These are phyloP conservation scores for Diaporthe velutina DNA, from an alignment of 2,329 filamentous ascomycete species.

Conservation along the genomic window DNA sequence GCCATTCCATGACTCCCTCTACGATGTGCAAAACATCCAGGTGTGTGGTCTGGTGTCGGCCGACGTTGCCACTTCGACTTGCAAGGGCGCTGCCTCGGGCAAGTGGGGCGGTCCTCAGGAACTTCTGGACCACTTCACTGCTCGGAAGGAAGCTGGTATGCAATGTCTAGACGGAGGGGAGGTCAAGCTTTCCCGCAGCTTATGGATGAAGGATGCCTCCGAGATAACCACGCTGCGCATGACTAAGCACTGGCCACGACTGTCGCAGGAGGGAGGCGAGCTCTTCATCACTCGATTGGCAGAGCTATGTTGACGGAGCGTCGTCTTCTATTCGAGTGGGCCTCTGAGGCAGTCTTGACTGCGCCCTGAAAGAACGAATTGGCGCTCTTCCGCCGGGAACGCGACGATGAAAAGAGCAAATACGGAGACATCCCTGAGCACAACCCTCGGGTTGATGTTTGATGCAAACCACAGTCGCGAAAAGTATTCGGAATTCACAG, in stretches of 20 bases:
- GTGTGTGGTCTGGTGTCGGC: background rate
- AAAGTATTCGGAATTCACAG: background rate
- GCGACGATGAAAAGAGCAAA: background rate
- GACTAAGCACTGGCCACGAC: background rate
- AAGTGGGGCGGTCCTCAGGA: background rate
- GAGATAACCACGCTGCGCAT: background rate
- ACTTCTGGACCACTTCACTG: background rate
- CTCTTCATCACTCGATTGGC: background rate
- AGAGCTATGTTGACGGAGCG: background rate
- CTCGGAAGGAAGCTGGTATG: background rate
- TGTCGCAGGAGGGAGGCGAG: background rate
- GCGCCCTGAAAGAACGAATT: background rate
- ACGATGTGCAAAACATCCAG: background rate
- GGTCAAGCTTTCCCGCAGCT: fast-evolving
- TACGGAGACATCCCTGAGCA: background rate
- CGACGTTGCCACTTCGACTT: background rate
- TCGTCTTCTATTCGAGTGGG: background rate
- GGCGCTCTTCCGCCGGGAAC: background rate
- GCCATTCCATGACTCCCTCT: background rate
- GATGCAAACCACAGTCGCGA: background rate
- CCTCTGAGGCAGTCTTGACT: background rate
- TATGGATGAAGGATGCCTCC: background rate
- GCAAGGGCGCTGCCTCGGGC: background rate
- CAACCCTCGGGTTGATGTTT: background rate
- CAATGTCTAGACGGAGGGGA: background rate